These are phyloP conservation scores for Cryptosporidium ryanae DNA, from an alignment of 169 alveolate genomes.

Conservation along the genomic window DNA sequence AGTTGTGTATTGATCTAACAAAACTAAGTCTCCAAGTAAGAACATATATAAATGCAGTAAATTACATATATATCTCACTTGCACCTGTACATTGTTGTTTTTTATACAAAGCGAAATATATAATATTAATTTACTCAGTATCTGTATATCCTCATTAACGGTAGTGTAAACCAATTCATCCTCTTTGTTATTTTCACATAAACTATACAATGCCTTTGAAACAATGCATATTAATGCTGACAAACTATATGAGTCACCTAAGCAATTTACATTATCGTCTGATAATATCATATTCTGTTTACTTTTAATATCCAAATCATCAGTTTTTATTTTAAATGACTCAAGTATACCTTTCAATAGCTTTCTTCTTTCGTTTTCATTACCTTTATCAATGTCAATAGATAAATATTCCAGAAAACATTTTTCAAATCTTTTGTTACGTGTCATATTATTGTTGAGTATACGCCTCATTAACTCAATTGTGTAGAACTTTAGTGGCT, in stretches of 20 bases:
- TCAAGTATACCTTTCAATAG: too few species aligned
- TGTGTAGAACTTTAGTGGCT: conserved; percentile 6
- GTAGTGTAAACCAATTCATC: background rate
- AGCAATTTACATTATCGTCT: background rate
- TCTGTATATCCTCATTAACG: conserved; percentile 10
- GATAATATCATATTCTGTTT: background rate
- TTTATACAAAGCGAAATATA: conserved; percentile 10
- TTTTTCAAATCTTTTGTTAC: background rate
- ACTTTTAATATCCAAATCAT: background rate
- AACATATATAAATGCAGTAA: conserved; percentile 35
- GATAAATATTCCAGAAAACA: conserved; percentile 18
- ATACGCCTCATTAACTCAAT: background rate
- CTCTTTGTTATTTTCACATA: conserved; percentile 2
- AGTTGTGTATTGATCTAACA: conserved; percentile 17
- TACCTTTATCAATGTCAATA: background rate
- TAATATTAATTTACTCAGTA: conserved; percentile 8
- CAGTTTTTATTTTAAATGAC: background rate
- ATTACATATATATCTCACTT: conserved; percentile 20
- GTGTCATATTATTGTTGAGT: background rate
- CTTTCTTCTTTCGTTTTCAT: too few species aligned
- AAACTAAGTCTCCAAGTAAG: conserved; percentile 27
- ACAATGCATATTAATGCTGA: conserved; percentile 41
- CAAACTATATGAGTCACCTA: conserved; percentile 12
- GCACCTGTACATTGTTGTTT: conserved; percentile 1
- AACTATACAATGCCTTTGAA: conserved; percentile 19